Base-by-base conservation (phyloP, 768 basidiomycete species). In the Mycena pura region DNA sequence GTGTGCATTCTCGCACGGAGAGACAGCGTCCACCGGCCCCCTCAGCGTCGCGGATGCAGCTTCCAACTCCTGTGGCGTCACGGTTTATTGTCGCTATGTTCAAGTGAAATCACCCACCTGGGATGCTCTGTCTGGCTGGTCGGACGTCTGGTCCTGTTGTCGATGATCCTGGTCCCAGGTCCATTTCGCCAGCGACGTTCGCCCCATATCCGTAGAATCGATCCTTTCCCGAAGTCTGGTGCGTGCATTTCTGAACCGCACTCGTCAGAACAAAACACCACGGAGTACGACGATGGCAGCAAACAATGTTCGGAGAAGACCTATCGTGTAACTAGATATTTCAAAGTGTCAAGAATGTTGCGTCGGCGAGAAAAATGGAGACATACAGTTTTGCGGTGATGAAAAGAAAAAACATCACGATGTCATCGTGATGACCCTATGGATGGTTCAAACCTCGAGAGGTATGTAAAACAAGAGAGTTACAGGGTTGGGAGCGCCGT, bases 391-490 rank as follows among this genome's bases (percentile, higher is more conserved):
- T 85, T 34, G 83, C 83, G 3, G 82, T 81, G 46, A 82, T 69
- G 17, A 84, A 67, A 31, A 80, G 72, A 66, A 85, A 84, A 63
- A 84, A 78, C 6, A 84, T 66, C 29, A 81, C 77, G 7, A 84
- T 72, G 62, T 80, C 75, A 54, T 77, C 74, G 17, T 72, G 64
- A n/a, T 66, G 53, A 43, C 72, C 58, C 77, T 78, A 57, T 40
- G 8, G 19, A 32, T 36, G 8, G 31, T 25, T 38, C 47, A 25
- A 31, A n/a, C n/a, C n/a, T 22, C 27, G 52, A 22, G n/a, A 43
- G 24, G 32, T 22, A 36, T 43, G 22, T n/a, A 24, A 13, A 39
- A 6, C 8, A 29, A 21, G 10, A 22, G 19, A 72, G 75, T 46
- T 56, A 81, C 82, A 13, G 75, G 76, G 17, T 51, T 11, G 1